phyloP scores from a whole-genome alignment of 1,284 basidiomycete species.

The Volvariella surrecta region DNA sequence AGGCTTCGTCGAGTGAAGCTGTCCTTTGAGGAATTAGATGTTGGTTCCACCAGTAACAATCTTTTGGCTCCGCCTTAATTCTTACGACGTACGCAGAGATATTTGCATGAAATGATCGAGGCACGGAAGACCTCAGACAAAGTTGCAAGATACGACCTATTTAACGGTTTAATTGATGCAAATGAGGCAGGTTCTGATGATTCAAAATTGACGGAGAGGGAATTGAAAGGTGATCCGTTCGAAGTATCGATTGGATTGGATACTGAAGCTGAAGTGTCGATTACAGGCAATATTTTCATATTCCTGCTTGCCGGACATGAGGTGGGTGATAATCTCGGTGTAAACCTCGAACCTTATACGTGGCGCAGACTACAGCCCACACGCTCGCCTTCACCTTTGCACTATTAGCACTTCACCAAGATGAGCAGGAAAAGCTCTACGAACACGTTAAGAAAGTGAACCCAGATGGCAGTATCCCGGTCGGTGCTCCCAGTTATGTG shows the following conservation, averaged over 20 bases:
- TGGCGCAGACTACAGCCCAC: conserved; percentile 21
- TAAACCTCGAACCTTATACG: not conserved
- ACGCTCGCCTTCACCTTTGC: conserved; percentile 52
- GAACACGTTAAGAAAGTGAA: conserved; percentile 39
- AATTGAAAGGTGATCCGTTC: conserved; percentile 36
- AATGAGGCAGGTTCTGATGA: conserved; percentile 31
- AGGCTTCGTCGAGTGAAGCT: conserved; percentile 23
- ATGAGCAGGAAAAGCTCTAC: conserved; percentile 53
- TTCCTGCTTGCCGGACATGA: conserved; percentile 56
- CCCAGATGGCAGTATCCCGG: conserved; percentile 32
- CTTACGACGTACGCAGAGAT: conserved; percentile 23
- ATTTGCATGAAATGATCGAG: conserved; percentile 50
- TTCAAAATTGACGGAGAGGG: conserved; percentile 32
- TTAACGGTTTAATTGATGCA: conserved; percentile 45
- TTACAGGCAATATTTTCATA: conserved; percentile 46
- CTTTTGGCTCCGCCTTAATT: not conserved
- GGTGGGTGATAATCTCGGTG: conserved; percentile 20
- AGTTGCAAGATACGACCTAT: conserved; percentile 42
- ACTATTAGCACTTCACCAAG: conserved; percentile 37
- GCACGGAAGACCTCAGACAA: conserved; percentile 30
- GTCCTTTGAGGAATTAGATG: conserved; percentile 43
- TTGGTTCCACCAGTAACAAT: conserved; percentile 17
- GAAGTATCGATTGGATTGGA: not conserved
- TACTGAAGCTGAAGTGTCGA: conserved; percentile 1
- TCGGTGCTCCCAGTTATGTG: no score